These are phyloP conservation scores for Trypanosomatidae sp. DNA, from an alignment of 208 protist genomes.

Conservation along the genomic window DNA sequence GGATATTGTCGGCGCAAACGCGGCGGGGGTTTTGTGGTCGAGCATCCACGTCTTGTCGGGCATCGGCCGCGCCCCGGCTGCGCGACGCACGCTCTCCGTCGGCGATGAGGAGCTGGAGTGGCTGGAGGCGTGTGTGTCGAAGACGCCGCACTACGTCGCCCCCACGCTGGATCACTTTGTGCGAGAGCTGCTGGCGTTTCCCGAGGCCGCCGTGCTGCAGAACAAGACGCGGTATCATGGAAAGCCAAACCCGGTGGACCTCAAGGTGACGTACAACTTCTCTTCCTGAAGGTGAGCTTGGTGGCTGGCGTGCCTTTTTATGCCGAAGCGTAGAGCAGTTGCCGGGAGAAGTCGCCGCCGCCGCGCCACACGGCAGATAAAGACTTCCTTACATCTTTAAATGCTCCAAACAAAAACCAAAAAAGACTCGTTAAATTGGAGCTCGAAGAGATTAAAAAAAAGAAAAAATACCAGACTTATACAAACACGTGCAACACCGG, in stretches of 20 bases:
- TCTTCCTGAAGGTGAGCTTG: no score
- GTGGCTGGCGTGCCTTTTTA: no score
- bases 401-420: no score
- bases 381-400: no score
- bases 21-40: conserved; percentile 59
- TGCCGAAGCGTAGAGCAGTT: no score
- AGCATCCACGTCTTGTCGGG: conserved; percentile 84
- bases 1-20: conserved; percentile 87
- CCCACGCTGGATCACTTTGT: conserved; percentile 90
- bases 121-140: conserved; percentile 52
- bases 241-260: conserved; percentile 76
- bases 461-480: no score
- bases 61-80: conserved; percentile 59
- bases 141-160: conserved; percentile 81
- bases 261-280: conserved; percentile 71
- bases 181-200: conserved; percentile 79
- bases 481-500: no score
- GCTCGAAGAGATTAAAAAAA: no score
- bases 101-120: conserved; percentile 70
- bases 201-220: conserved; percentile 60
- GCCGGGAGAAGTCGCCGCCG: no score
- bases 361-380: no score
- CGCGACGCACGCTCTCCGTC: conserved; percentile 51
- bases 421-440: no score
- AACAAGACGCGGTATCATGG: conserved; percentile 67